These are phyloP conservation scores for Ambrosiella beaveri DNA, from an alignment of 2,329 filamentous ascomycete genomes.

Conservation along the genomic window DNA sequence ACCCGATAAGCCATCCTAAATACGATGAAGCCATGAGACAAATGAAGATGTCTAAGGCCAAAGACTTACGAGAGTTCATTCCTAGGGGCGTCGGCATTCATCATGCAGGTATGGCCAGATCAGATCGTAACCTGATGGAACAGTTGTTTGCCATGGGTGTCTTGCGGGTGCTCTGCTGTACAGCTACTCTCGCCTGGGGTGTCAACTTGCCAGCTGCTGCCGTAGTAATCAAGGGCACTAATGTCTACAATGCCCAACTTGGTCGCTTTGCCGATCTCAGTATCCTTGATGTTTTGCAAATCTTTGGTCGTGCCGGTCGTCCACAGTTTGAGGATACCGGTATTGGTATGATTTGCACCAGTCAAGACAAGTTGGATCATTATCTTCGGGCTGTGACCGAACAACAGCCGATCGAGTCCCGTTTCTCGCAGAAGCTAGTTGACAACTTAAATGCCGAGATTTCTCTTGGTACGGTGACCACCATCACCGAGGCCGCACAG, in stretches of 20 bases:
- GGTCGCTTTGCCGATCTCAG: constrained; percentile 94
- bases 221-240: constrained; percentile 94
- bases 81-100: constrained; percentile 87
- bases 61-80: constrained; percentile 75
- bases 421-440: constrained; percentile 80
- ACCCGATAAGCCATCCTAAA: constrained; percentile 58
- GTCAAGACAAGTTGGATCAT: constrained; percentile 79
- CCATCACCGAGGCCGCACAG: constrained; percentile 78
- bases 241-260: constrained; percentile 89
- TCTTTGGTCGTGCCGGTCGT: constrained; percentile 93
- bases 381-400: constrained; percentile 88
- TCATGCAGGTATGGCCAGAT: constrained; percentile 88
- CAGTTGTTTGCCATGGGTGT: constrained; percentile 78
- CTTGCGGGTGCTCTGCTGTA: constrained; percentile 96
- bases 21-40: constrained; percentile 69
- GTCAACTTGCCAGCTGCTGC: constrained; percentile 94
- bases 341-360: constrained; percentile 96
- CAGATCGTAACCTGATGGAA: constrained; percentile 92
- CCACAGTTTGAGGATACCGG: constrained; percentile 95
- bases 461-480: constrained; percentile 82
- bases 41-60: constrained; percentile 69
- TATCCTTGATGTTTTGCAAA: constrained; percentile 91
- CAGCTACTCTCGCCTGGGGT: constrained; percentile 93
- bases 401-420: constrained; percentile 94
- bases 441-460: constrained; percentile 97